Conservation (phyloP, 139 green algal species). For the Auxenochlorella pyrenoidosa region DNA sequence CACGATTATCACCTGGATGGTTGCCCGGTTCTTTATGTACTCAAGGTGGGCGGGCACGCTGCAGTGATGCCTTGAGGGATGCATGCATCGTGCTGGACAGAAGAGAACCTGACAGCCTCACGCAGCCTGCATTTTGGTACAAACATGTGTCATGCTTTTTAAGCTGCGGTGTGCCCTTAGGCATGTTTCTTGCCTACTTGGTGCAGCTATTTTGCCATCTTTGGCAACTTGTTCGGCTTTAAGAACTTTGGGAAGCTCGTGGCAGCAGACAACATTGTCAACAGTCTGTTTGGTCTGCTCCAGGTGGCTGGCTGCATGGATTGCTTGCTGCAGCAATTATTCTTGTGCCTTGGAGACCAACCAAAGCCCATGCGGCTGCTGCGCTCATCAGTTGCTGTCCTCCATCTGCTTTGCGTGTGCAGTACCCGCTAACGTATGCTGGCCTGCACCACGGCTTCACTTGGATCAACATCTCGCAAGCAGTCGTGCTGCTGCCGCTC, state of each 20-base stretch:
- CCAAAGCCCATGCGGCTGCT: background rate
- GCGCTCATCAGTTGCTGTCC: background rate
- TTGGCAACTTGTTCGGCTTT: slow-evolving; percentile 69
- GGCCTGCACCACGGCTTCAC: slow-evolving; percentile 62
- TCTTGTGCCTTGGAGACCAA: background rate
- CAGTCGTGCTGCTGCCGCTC: slow-evolving; percentile 35
- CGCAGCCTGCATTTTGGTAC: too few relatives aligned
- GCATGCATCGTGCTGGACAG: too few relatives aligned
- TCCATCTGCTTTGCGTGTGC: background rate
- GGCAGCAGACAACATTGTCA: slow-evolving; percentile 72
- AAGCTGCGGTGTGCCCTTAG: too few relatives aligned
- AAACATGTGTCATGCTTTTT: too few relatives aligned
- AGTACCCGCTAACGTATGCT: slow-evolving; percentile 58
- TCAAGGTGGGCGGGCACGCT: slow-evolving; percentile 12
- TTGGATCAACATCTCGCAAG: slow-evolving; percentile 59
- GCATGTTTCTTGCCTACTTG: background rate
- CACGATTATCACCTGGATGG: slow-evolving; percentile 62
- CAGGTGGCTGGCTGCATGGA: slow-evolving; percentile 7
- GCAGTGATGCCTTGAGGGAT: background rate
- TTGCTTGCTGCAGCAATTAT: background rate
- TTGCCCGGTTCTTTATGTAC: slow-evolving; percentile 69
- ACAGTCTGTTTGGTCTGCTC: slow-evolving; percentile 60
- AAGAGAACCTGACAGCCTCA: too few relatives aligned
- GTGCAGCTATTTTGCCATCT: slow-evolving; percentile 70
- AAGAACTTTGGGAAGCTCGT: slow-evolving; percentile 69